Percentiles rank a stretch among this genome's conserved stretches.
These are phyloP conservation scores for Pseudozyma hubeiensis DNA, from an alignment of 1,284 basidiomycete species.

Conservation along the genomic window DNA sequence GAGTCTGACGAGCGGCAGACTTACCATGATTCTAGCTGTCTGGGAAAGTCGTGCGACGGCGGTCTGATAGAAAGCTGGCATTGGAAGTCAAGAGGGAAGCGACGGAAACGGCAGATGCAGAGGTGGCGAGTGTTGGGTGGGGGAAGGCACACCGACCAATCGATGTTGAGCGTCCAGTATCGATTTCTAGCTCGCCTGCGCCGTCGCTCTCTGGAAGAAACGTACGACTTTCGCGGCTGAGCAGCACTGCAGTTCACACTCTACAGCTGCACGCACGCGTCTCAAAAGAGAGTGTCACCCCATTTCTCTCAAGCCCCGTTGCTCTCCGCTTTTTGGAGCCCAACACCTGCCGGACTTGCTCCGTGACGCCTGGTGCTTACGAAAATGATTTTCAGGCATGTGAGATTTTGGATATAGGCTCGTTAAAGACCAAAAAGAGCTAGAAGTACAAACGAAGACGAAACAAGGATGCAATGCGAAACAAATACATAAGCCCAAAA, in stretches of 20 bases:
- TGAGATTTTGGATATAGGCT: too few species aligned
- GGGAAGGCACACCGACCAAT: slow-evolving; percentile 19
- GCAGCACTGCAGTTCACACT: neutral
- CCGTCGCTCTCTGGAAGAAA: slow-evolving; percentile 13
- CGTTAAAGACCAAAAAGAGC: neutral
- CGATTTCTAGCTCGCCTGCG: slow-evolving; percentile 10
- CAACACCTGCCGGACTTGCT: neutral
- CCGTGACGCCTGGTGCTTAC: too few species aligned
- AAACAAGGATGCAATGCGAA: neutral
- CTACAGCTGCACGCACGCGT: slow-evolving; percentile 3
- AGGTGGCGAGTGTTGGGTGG: slow-evolving; percentile 22
- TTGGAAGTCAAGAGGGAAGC: slow-evolving; percentile 23
- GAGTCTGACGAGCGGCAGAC: slow-evolving; percentile 14
- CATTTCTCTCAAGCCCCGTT: neutral
- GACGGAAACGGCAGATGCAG: neutral
- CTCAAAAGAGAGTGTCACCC: neutral
- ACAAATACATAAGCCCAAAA: slow-evolving; percentile 23
- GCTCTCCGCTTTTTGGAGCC: slow-evolving; percentile 1
- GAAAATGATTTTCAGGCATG: too few species aligned
- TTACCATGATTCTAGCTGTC: slow-evolving; percentile 60
- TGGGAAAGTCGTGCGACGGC: slow-evolving; percentile 56
- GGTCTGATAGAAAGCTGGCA: slow-evolving; percentile 57
- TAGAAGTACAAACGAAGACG: neutral
- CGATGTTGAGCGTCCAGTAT: slow-evolving; percentile 11
- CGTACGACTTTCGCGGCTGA: slow-evolving; percentile 24